Evolutionary conservation across 2,329 filamentous ascomycete species (phyloP).

Genomic region (Monosporascus sp.): DNA sequence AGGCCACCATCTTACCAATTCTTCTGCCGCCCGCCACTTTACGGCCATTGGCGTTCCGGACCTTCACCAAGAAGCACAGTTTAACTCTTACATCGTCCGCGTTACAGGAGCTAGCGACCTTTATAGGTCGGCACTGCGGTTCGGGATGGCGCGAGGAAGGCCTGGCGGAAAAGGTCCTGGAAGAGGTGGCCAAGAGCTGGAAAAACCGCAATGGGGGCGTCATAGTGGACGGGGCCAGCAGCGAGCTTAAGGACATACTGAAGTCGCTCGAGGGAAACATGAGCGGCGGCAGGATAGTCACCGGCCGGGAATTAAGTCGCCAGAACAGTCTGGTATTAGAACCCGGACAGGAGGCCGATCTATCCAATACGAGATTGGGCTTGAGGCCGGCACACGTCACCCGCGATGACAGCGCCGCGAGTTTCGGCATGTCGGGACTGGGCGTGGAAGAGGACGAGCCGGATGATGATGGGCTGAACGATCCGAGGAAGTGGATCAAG

Average conservation of each 20-base stretch:
- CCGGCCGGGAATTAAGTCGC: conserved; percentile 51
- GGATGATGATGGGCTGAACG: conserved; percentile 55
- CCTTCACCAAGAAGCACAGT: conserved; percentile 96
- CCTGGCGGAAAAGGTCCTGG: conserved; percentile 83
- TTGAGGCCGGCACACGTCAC: conserved; percentile 42
- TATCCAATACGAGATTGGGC: conserved; percentile 51
- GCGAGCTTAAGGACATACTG: conserved; percentile 75
- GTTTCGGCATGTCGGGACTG: conserved; percentile 56
- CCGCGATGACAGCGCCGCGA: conserved; percentile 60
- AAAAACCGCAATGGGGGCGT: conserved; percentile 84
- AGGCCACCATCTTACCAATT: conserved; percentile 74
- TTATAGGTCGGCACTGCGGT: conserved; percentile 90
- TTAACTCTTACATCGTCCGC: conserved; percentile 86
- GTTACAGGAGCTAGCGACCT: conserved; percentile 76
- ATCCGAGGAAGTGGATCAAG: conserved; percentile 79
- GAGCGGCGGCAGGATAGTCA: conserved; percentile 70
- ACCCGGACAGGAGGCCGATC: conserved; percentile 43
- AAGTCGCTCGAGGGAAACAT: conserved; percentile 83
- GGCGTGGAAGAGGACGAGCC: conserved; percentile 51
- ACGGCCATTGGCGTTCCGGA: conserved; percentile 86
- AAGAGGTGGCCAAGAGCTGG: conserved; percentile 88
- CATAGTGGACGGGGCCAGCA: conserved; percentile 79
- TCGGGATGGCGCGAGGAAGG: conserved; percentile 96
- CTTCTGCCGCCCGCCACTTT: conserved; percentile 82
- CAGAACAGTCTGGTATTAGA: conserved; percentile 63